Evolutionary conservation across 2,329 filamentous ascomycete species (phyloP).

Genomic region (Apiospora marii): DNA sequence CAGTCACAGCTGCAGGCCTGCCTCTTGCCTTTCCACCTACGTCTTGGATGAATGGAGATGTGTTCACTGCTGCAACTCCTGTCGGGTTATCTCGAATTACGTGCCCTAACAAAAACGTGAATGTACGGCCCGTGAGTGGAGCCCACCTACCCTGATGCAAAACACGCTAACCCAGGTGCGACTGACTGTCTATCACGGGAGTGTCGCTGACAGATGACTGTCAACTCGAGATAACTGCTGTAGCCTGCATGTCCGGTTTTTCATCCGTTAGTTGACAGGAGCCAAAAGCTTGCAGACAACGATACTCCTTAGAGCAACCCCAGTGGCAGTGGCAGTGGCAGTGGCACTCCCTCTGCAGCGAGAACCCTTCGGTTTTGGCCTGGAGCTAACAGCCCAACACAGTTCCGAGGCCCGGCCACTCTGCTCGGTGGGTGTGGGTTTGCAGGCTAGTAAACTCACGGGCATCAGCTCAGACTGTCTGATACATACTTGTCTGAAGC

Average conservation of each 20-base stretch:
- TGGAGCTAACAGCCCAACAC: not conserved
- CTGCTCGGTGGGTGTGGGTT: not conserved
- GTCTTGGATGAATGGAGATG: not conserved
- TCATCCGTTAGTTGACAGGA: not conserved
- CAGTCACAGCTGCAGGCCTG: not conserved
- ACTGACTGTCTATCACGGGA: not conserved
- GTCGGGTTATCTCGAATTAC: not conserved
- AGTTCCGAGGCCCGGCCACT: not conserved
- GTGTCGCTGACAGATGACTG: constrained; percentile 15
- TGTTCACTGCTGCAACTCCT: not conserved
- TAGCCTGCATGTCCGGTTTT: not conserved
- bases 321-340: not conserved
- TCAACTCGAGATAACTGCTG: not conserved
- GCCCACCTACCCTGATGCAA: not conserved
- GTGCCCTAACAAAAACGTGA: constrained; percentile 8
- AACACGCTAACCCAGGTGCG: constrained; percentile 4
- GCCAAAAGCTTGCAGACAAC: not conserved
- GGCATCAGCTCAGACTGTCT: constrained; percentile 11
- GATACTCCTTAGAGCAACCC: not conserved
- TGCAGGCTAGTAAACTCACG: constrained; percentile 6
- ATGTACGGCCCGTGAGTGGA: not conserved
- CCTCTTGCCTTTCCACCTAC: not conserved
- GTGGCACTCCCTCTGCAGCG: not conserved
- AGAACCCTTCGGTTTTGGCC: not conserved
- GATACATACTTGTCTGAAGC: constrained; percentile 1